phyloP scores from a whole-genome alignment of 345 rosid genomes.

The Ceriops decandra region DNA sequence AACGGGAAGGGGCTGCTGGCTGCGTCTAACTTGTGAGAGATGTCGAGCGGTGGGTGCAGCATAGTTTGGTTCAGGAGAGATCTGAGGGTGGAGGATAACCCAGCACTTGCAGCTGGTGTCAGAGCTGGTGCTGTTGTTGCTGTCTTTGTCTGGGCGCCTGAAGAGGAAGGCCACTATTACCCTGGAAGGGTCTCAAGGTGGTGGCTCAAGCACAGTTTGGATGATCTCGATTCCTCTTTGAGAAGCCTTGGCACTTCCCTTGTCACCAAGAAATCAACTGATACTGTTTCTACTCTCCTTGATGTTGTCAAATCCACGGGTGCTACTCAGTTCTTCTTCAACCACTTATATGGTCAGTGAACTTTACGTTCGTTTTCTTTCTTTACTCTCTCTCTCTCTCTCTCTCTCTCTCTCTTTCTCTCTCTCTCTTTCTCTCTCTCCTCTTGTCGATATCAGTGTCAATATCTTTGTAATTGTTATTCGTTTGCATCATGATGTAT shows the following conservation, averaged over 20 bases:
- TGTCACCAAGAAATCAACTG: slow-evolving; percentile 81
- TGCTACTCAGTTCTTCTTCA: slow-evolving; percentile 91
- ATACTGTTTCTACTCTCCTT: slow-evolving; percentile 75
- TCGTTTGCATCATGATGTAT: slow-evolving; percentile 13
- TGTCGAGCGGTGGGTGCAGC: slow-evolving; percentile 79
- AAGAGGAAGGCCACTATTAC: slow-evolving; percentile 79
- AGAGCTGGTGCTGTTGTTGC: slow-evolving; percentile 82
- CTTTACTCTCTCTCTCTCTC: not conserved
- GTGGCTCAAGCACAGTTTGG: slow-evolving; percentile 97
- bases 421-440: not conserved
- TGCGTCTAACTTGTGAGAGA: slow-evolving; percentile 27
- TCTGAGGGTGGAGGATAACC: slow-evolving; percentile 94
- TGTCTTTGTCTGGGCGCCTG: slow-evolving; percentile 88
- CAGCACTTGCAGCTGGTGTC: slow-evolving; percentile 89
- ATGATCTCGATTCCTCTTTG: slow-evolving; percentile 84
- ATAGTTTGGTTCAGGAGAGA: slow-evolving; percentile 99
- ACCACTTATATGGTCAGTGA: slow-evolving; percentile 89
- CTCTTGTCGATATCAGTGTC: not conserved
- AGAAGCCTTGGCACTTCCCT: slow-evolving; percentile 81
- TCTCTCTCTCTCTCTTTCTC: too few relatives aligned
- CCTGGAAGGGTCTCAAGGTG: slow-evolving; percentile 99
- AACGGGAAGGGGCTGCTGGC: slow-evolving; percentile 27
- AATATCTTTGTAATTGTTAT: not conserved
- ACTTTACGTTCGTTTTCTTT: slow-evolving; percentile 13
- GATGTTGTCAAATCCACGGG: slow-evolving; percentile 82